Conservation (phyloP, 2,329 filamentous ascomycete species). For the Dactylellina sp. region DNA sequence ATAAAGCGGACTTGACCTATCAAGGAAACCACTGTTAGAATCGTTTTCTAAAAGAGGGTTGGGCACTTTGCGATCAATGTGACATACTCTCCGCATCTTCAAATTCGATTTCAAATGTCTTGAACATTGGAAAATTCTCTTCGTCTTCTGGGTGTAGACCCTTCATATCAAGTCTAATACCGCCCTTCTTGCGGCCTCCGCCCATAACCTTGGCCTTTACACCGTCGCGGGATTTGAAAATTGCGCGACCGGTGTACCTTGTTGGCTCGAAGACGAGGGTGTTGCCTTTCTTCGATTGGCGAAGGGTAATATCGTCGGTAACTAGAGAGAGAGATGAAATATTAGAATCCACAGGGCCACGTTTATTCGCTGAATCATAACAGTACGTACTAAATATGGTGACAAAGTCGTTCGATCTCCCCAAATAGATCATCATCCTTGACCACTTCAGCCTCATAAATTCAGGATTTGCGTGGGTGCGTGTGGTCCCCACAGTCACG, state of each 20-base stretch:
- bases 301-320: constrained; percentile 50
- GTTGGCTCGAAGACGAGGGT: constrained; percentile 53
- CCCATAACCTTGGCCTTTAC: constrained; percentile 52
- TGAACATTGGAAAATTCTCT: constrained; percentile 54
- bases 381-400: constrained; percentile 46
- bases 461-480: constrained; percentile 47
- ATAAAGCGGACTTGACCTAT: constrained; percentile 49
- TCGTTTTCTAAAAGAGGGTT: background rate
- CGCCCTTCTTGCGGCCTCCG: constrained; percentile 49
- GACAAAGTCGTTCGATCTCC: constrained; percentile 54
- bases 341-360: background rate
- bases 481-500: constrained; percentile 48
- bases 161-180: constrained; percentile 52
- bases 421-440: constrained; percentile 49
- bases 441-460: constrained; percentile 53
- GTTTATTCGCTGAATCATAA: background rate
- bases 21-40: constrained; percentile 4
- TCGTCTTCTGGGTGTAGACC: constrained; percentile 46
- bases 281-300: constrained; percentile 50
- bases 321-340: constrained; percentile 14
- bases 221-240: constrained; percentile 53
- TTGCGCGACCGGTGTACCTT: constrained; percentile 50
- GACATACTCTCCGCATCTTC: constrained; percentile 51
- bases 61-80: too few relatives aligned
- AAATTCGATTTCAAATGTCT: constrained; percentile 53